Evolutionary conservation across 371 early-diverging fungal species (phyloP), one percentile per base, ranked within the genome.

Genomic region (Sporodiniella umbellata): DNA sequence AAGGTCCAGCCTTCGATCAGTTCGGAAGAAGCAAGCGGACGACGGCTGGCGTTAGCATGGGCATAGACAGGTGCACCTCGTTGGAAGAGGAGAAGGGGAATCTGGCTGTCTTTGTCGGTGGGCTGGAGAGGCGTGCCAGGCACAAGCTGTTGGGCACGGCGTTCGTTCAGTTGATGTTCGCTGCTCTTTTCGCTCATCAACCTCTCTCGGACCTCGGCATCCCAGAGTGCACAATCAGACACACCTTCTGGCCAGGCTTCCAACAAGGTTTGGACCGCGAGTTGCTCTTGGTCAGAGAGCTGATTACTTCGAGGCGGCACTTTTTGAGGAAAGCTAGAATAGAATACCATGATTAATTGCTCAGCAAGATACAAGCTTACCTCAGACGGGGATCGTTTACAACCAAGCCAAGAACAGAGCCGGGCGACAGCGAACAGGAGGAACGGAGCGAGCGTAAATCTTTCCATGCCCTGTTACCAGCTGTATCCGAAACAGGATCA

Each of bases 61-160:
- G 48, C 28, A 39, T 14, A 44, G 0, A 33, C 11, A 2, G 55
- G 24, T 2, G 30, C 62, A 0, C 82, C 85, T 14, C 92, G 83
- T 57, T 92, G 93, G 8, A 94, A 58, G 4, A 95, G 71, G 1
- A 97, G 54, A 18, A 97, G 31, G 0, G 97, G 96, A 2, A 96
- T 75, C 4, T 62, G 54, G 15, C 78, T 64, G 55, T 93, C 94
- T 8, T 49, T 37, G 14, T 72, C 51, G 1, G 56, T 64, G 1
- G 81, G 74, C 12, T 31, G 25, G 6, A 95, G 64, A 39, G 79
- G 80, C 1, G 85, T 47, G 7, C 64, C 64, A n/a, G 54, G 54
- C 1, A 58, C 17, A 15, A 63, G 40, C 4, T 63, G 50, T 1
- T 63, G 50, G 25, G 70, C 62, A 25, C 90, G 83, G 11, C 93